Conservation (phyloP, 306 rosid genomes). For the Glycine soja region DNA sequence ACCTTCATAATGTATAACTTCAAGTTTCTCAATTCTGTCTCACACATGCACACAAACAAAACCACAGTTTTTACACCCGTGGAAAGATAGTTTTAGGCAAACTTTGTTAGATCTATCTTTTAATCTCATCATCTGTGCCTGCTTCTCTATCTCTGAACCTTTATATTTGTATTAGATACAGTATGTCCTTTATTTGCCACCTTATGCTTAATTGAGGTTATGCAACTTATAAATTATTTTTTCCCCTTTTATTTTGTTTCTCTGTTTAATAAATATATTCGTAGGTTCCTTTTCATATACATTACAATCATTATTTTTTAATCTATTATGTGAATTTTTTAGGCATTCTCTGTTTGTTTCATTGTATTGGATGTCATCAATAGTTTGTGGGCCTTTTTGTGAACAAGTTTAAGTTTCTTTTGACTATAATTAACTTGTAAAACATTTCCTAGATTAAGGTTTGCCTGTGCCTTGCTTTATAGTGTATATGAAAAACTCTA, state of each 20-base stretch:
- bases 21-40: too few relatives aligned
- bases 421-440: slow-evolving; percentile 30
- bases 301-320: not conserved
- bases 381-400: slow-evolving; percentile 10
- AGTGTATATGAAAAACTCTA: not conserved
- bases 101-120: slow-evolving; percentile 30
- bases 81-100: not conserved
- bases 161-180: slow-evolving; percentile 12
- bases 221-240: not conserved
- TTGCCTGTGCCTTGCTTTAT: slow-evolving; percentile 9
- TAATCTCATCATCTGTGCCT: not conserved
- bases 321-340: slow-evolving; percentile 4
- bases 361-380: slow-evolving; percentile 35
- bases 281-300: not conserved
- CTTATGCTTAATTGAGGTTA: too few relatives aligned
- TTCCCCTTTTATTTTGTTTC: slow-evolving; percentile 5
- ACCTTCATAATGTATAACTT: too few relatives aligned
- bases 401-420: slow-evolving; percentile 29
- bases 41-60: too few relatives aligned
- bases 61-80: too few relatives aligned
- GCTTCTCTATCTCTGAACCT: slow-evolving; percentile 17
- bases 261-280: slow-evolving; percentile 14
- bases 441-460: slow-evolving; percentile 28
- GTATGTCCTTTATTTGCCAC: not conserved
- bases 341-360: slow-evolving; percentile 8